These are phyloP conservation scores for Leccinellum albellum DNA, from an alignment of 768 basidiomycete species.

Conservation along the genomic window DNA sequence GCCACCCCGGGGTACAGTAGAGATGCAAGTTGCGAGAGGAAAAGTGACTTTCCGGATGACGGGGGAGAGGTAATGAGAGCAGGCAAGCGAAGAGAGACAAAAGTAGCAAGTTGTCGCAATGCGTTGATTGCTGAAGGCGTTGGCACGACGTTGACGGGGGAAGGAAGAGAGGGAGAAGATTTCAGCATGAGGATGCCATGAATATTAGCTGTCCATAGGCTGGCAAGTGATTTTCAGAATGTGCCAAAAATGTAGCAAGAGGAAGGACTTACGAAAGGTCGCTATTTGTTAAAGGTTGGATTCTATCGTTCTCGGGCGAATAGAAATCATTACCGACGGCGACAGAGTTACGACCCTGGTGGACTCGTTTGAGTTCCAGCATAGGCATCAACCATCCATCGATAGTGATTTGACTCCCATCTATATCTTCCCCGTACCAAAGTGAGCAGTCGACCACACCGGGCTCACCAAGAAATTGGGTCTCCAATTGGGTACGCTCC, in stretches of 20 bases:
- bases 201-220: slow-evolving; percentile 56
- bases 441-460: slow-evolving; percentile 60
- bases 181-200: slow-evolving; percentile 67
- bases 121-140: slow-evolving; percentile 60
- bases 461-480: slow-evolving; percentile 53
- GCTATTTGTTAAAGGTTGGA: slow-evolving; percentile 36
- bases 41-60: slow-evolving; percentile 83
- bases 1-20: slow-evolving; percentile 53
- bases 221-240: slow-evolving; percentile 28
- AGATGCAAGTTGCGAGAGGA: slow-evolving; percentile 73
- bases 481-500: slow-evolving; percentile 66
- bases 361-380: slow-evolving; percentile 61
- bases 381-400: slow-evolving; percentile 85
- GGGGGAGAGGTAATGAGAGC: slow-evolving; percentile 80
- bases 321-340: slow-evolving; percentile 48
- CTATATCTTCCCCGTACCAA: slow-evolving; percentile 47
- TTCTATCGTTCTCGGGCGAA: slow-evolving; percentile 31
- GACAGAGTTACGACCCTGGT: slow-evolving; percentile 46
- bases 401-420: slow-evolving; percentile 42
- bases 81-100: slow-evolving; percentile 67
- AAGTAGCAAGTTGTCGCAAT: slow-evolving; percentile 59
- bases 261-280: slow-evolving; percentile 52
- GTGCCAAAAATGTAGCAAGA: not conserved
- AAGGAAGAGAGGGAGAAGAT: slow-evolving; percentile 27
- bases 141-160: slow-evolving; percentile 46